Percentiles rank a stretch among this genome's conserved stretches.
Conservation (phyloP, 106 monocot species). For the Dendrobium nobile region DNA sequence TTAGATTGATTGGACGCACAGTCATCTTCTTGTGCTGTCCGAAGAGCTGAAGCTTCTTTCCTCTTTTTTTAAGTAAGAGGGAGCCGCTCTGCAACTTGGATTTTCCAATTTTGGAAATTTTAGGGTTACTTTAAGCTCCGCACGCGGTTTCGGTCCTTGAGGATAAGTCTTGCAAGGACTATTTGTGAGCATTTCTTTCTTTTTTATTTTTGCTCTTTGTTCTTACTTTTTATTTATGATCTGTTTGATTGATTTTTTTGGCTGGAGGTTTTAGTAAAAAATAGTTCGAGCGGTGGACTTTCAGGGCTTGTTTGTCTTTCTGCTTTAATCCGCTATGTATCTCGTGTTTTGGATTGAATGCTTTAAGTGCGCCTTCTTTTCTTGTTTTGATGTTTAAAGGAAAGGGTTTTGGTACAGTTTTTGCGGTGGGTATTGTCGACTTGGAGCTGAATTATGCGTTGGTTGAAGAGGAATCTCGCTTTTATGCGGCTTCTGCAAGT, state of each 20-base stretch:
- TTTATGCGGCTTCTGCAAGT: not conserved
- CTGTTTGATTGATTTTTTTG: not conserved
- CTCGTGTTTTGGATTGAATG: not conserved
- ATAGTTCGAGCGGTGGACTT: not conserved
- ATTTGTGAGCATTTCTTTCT: not conserved
- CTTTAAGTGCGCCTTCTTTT: not conserved
- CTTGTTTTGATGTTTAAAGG: not conserved
- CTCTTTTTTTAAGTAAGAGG: not conserved
- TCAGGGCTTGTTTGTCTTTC: not conserved
- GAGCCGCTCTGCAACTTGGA: not conserved
- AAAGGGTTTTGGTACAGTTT: not conserved
- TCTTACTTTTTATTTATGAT: not conserved
- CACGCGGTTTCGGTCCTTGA: not conserved
- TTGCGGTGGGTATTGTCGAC: not conserved
- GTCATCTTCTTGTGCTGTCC: not conserved
- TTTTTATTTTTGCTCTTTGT: not conserved
- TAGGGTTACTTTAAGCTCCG: conserved; percentile 3
- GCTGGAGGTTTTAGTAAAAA: not conserved
- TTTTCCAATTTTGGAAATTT: conserved; percentile 4
- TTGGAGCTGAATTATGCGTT: not conserved
- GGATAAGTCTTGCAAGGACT: not conserved
- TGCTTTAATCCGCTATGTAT: not conserved
- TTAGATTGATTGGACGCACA: not conserved
- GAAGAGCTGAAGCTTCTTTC: not conserved
- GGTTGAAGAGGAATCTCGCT: not conserved